Conservation (phyloP, 2,329 filamentous ascomycete genomes). For the Ophiostoma novo-ulmi region DNA sequence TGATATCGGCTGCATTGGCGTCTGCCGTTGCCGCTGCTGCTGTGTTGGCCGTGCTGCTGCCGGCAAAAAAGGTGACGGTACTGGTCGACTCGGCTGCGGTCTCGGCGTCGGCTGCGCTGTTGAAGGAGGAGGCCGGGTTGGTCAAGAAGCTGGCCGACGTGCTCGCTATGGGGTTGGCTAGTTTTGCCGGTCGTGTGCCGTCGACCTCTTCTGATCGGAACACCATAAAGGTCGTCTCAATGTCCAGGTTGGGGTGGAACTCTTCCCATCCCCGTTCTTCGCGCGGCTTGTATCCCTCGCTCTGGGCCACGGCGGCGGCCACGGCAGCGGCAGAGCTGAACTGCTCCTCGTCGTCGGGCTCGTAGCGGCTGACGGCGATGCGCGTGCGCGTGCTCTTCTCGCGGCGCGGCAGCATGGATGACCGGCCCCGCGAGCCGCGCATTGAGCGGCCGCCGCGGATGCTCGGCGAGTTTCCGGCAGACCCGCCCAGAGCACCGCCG, state of each 20-base stretch:
- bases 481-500: slow-evolving; percentile 48
- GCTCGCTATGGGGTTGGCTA: not conserved
- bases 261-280: slow-evolving; percentile 98
- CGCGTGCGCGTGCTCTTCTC: slow-evolving; percentile 55
- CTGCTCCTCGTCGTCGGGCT: slow-evolving; percentile 55
- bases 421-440: slow-evolving; percentile 28
- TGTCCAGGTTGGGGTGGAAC: slow-evolving; percentile 92
- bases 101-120: not conserved
- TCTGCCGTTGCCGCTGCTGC: slow-evolving; percentile 21
- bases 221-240: slow-evolving; percentile 72
- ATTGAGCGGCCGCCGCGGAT: slow-evolving; percentile 40
- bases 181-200: slow-evolving; percentile 43
- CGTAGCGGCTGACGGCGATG: slow-evolving; percentile 46
- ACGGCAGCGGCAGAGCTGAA: slow-evolving; percentile 86
- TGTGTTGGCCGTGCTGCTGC: slow-evolving; percentile 29
- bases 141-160: not conserved
- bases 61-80: not conserved
- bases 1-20: not conserved
- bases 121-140: not conserved
- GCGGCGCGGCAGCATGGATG: slow-evolving; percentile 48
- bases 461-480: slow-evolving; percentile 38
- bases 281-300: slow-evolving; percentile 92
- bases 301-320: slow-evolving; percentile 80
- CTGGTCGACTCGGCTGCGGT: not conserved
- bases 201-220: slow-evolving; percentile 83